Evolutionary conservation across 371 early-diverging fungal species (phyloP).

Genomic region (Rhizopus stolonifer): DNA sequence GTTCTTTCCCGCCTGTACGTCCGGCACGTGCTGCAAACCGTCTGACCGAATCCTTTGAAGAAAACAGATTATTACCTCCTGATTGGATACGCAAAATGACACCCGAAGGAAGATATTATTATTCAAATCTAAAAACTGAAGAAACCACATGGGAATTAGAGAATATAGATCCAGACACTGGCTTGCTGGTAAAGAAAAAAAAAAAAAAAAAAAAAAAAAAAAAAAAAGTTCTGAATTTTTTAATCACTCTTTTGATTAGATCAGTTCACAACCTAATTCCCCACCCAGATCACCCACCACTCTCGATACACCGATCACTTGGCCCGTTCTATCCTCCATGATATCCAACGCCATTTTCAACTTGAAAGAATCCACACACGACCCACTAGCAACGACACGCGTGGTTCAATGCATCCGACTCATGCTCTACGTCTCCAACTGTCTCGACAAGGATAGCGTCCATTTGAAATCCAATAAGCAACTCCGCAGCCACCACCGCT

Average conservation of each 20-base stretch:
- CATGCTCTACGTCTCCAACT: conserved; percentile 78
- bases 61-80: conserved; percentile 42
- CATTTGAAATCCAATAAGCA: conserved; percentile 63
- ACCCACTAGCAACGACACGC: conserved; percentile 32
- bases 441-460: conserved; percentile 66
- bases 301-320: conserved; percentile 31
- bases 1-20: conserved; percentile 19
- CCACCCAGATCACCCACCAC: background rate
- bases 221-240: too few species aligned
- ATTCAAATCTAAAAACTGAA: conserved; percentile 75
- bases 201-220: too few species aligned
- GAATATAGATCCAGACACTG: conserved; percentile 47
- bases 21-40: conserved; percentile 36
- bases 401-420: conserved; percentile 81
- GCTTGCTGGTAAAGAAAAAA: conserved; percentile 24
- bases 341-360: conserved; percentile 11
- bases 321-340: conserved; percentile 57
- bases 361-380: conserved; percentile 51
- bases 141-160: conserved; percentile 71
- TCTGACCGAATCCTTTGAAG: conserved; percentile 1
- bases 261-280: conserved; percentile 7
- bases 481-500: conserved; percentile 72
- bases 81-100: conserved; percentile 64
- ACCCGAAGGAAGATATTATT: conserved; percentile 71
- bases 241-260: too few species aligned